These are phyloP conservation scores for Blastomyces parvus DNA, from an alignment of 2,329 filamentous ascomycete genomes.

Conservation along the genomic window DNA sequence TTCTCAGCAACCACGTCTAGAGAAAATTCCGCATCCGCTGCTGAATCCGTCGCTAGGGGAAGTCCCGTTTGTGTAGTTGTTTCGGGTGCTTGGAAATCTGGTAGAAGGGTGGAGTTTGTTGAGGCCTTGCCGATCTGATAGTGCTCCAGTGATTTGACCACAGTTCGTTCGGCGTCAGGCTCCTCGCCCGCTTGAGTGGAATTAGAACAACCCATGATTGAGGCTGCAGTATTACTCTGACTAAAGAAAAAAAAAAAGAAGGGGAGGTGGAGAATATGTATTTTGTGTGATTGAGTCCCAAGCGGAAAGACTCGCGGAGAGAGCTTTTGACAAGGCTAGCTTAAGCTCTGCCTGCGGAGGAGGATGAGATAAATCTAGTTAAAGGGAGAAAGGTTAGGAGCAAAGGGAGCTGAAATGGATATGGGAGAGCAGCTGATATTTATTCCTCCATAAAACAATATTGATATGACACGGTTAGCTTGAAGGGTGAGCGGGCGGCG, in stretches of 20 bases:
- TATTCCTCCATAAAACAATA: background rate
- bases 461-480: background rate
- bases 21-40: background rate
- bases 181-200: conserved; percentile 3
- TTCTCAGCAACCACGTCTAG: background rate
- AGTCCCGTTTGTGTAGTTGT: background rate
- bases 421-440: background rate
- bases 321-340: background rate
- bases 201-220: conserved; percentile 7
- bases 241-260: background rate
- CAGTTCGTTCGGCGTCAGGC: background rate
- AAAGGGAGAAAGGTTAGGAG: background rate
- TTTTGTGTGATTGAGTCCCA: background rate
- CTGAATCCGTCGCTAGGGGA: background rate
- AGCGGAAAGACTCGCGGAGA: background rate
- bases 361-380: background rate
- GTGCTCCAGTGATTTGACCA: background rate
- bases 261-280: background rate
- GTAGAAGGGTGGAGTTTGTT: background rate
- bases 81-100: background rate
- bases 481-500: background rate
- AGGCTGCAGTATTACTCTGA: background rate
- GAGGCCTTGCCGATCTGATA: background rate
- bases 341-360: background rate
- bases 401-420: background rate